phyloP scores from a whole-genome alignment of 2,329 filamentous ascomycete species.

The Diaporthe ilicicola region DNA sequence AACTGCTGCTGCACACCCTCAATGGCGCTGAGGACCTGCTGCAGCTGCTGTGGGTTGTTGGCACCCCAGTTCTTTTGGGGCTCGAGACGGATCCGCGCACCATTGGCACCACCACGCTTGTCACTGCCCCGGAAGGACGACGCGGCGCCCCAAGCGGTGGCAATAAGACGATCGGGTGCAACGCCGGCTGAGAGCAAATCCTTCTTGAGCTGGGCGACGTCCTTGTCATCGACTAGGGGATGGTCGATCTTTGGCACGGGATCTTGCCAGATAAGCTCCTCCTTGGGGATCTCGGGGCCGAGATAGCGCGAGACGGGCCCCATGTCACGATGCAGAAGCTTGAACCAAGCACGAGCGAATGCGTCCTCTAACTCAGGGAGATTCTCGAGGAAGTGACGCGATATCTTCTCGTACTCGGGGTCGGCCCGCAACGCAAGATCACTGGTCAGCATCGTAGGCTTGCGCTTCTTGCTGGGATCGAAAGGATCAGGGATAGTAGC shows the following conservation, averaged over 20 bases:
- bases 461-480: slow-evolving; percentile 75
- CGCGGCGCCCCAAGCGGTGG: slow-evolving; percentile 73
- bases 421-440: slow-evolving; percentile 79
- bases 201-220: slow-evolving; percentile 73
- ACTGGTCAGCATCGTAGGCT: slow-evolving; percentile 79
- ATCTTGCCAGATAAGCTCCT: slow-evolving; percentile 79
- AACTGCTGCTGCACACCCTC: slow-evolving; percentile 73
- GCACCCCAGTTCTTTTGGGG: slow-evolving; percentile 77
- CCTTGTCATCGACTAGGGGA: slow-evolving; percentile 66
- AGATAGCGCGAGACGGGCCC: slow-evolving; percentile 76
- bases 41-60: slow-evolving; percentile 76
- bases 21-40: slow-evolving; percentile 67
- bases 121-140: slow-evolving; percentile 78
- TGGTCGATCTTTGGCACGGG: slow-evolving; percentile 69
- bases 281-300: slow-evolving; percentile 76
- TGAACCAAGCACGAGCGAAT: slow-evolving; percentile 82
- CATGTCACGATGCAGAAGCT: slow-evolving; percentile 83
- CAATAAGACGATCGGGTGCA: slow-evolving; percentile 67
- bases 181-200: slow-evolving; percentile 72
- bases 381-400: slow-evolving; percentile 73
- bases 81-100: slow-evolving; percentile 77
- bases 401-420: slow-evolving; percentile 78
- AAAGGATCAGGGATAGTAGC: slow-evolving; percentile 75
- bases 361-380: slow-evolving; percentile 74
- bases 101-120: slow-evolving; percentile 86